Conservation (phyloP, 257 asterid genomes). For the Lycium ferocissimum region DNA sequence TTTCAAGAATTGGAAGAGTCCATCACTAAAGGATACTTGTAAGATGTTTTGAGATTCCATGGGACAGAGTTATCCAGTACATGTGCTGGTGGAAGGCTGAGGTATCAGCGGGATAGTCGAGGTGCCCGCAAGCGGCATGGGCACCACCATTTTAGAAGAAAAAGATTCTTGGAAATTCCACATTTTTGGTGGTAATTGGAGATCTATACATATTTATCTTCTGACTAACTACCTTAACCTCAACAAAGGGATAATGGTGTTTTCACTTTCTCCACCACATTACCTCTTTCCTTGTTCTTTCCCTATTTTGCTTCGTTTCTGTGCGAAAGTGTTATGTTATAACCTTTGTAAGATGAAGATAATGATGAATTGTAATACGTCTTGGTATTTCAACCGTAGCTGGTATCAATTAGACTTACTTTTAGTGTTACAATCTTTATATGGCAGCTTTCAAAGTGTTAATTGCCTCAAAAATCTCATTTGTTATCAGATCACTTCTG, state of each 20-base stretch:
- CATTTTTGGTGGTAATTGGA: not conserved
- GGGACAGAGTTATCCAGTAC: not conserved
- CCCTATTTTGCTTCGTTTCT: not conserved
- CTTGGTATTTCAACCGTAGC: not conserved
- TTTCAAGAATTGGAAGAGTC: conserved; percentile 84
- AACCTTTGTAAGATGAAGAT: not conserved
- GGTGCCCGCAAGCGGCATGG: not conserved
- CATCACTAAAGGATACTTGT: conserved; percentile 74
- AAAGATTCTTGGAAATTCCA: conserved; percentile 26
- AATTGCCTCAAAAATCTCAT: not conserved
- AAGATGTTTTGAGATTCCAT: conserved; percentile 27
- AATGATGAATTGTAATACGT: not conserved
- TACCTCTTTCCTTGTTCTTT: not conserved
- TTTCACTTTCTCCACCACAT: not conserved
- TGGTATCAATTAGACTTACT: not conserved
- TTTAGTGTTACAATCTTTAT: not conserved
- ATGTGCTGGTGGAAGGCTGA: not conserved
- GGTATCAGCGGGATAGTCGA: not conserved
- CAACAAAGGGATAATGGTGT: not conserved
- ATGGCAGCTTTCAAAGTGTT: not conserved
- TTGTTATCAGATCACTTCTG: not conserved
- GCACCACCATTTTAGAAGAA: not conserved
- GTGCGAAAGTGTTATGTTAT: not conserved
- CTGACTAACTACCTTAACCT: not conserved
- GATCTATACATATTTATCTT: conserved; percentile 7